phyloP scores from a whole-genome alignment of 768 basidiomycete species.

The Nidularia sp. region DNA sequence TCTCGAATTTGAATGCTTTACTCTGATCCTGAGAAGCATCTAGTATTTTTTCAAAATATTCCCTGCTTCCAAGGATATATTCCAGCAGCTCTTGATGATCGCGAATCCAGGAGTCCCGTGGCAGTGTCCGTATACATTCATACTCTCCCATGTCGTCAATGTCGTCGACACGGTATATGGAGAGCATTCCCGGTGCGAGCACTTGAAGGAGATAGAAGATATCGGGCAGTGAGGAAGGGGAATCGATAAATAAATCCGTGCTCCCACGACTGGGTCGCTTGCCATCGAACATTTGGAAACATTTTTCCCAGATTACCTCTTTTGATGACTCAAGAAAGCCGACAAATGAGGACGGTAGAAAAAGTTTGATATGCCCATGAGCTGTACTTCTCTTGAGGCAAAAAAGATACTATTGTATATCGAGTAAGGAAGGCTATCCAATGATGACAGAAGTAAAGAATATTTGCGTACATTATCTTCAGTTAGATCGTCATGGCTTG shows the following conservation, averaged over 20 bases:
- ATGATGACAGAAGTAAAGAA: not conserved
- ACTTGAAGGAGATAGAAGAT: not conserved
- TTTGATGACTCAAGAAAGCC: not conserved
- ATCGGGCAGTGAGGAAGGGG: not conserved
- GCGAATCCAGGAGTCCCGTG: not conserved
- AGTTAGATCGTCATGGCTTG: not conserved
- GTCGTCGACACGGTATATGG: not conserved
- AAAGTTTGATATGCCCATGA: not conserved
- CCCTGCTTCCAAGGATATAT: not conserved
- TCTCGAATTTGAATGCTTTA: not conserved
- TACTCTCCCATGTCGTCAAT: not conserved
- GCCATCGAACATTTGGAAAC: not conserved
- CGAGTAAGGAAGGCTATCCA: too few relatives aligned
- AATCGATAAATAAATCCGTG: not conserved
- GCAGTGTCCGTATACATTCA: not conserved
- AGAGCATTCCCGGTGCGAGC: not conserved
- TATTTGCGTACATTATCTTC: not conserved
- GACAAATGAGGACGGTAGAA: not conserved
- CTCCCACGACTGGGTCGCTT: not conserved
- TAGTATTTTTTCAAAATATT: not conserved
- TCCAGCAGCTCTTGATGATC: not conserved
- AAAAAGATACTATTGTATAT: too few relatives aligned
- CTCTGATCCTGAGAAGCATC: not conserved
- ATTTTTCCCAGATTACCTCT: not conserved
- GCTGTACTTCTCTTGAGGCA: too few relatives aligned